Conservation (phyloP, 306 rosid species). For the Aeschynomene evenia region DNA sequence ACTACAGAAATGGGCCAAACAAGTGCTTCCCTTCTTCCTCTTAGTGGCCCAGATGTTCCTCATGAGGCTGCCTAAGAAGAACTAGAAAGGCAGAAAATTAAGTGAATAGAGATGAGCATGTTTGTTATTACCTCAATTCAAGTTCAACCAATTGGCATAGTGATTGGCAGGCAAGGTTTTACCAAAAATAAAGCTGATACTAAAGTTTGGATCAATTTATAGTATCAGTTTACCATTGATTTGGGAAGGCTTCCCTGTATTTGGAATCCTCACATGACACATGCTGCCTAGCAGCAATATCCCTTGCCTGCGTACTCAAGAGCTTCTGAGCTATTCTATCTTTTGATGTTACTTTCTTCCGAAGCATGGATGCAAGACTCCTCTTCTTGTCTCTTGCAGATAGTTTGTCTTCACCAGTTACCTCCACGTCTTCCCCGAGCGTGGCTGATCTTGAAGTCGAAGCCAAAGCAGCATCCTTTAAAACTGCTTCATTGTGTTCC, state of each 20-base stretch:
- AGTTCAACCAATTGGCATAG: constrained; percentile 8
- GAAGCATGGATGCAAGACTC: constrained; percentile 78
- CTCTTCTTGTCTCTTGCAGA: constrained; percentile 51
- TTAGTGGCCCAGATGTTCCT: constrained; percentile 4
- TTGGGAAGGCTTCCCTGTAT: constrained; percentile 76
- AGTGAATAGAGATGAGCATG: neutral
- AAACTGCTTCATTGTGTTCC: constrained; percentile 81
- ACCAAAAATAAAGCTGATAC: constrained; percentile 20
- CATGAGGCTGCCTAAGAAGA: constrained; percentile 13
- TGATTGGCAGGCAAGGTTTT: constrained; percentile 6
- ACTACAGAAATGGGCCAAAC: constrained; percentile 7
- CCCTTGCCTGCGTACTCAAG: constrained; percentile 49
- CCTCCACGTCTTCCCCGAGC: constrained; percentile 53
- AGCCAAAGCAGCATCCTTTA: constrained; percentile 75
- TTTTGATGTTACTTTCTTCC: constrained; percentile 73
- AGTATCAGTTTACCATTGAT: constrained; percentile 63
- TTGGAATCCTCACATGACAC: constrained; percentile 45
- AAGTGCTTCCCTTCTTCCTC: constrained; percentile 19
- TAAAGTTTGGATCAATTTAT: constrained; percentile 16
- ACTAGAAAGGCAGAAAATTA: constrained; percentile 1
- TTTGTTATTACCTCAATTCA: neutral
- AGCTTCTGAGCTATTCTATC: constrained; percentile 71
- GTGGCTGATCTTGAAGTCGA: constrained; percentile 70
- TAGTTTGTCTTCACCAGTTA: constrained; percentile 15
- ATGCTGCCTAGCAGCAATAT: constrained; percentile 48